Conservation (phyloP, 2,329 filamentous ascomycete genomes). For the Aspergillus luchuensis region DNA sequence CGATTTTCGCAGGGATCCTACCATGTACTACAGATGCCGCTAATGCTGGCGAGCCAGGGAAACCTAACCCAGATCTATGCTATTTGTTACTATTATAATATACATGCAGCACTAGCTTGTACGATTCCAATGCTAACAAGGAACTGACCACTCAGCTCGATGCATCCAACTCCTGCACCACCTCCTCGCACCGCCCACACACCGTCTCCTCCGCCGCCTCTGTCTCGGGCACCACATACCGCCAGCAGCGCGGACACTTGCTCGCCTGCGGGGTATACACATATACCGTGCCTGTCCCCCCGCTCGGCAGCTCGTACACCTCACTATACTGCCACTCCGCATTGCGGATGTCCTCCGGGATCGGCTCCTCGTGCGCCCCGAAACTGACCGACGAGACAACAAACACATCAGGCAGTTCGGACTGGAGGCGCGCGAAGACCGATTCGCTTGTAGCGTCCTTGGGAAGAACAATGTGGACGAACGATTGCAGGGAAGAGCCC, state of each 20-base stretch:
- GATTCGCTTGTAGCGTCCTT: conserved; percentile 17
- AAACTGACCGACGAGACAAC: conserved; percentile 68
- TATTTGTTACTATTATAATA: conserved; percentile 3
- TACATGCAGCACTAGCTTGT: background rate
- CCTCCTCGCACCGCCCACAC: conserved; percentile 72
- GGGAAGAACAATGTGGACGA: conserved; percentile 54
- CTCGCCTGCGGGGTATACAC: conserved; percentile 53
- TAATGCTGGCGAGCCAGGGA: too few relatives aligned
- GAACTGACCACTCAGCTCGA: conserved; percentile 6
- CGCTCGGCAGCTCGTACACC: conserved; percentile 42
- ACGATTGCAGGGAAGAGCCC: conserved; percentile 78
- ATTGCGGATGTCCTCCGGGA: conserved; percentile 29
- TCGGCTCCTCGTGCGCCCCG: conserved; percentile 37
- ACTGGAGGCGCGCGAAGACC: conserved; percentile 32
- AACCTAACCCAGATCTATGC: too few relatives aligned
- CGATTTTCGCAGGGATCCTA: too few relatives aligned
- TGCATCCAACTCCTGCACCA: conserved; percentile 52
- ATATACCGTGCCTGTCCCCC: conserved; percentile 37
- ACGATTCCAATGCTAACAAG: background rate
- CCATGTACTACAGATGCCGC: too few relatives aligned
- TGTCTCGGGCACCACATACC: conserved; percentile 65
- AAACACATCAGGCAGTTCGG: conserved; percentile 65
- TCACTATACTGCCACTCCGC: conserved; percentile 48
- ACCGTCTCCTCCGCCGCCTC: conserved; percentile 59
- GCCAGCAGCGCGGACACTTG: conserved; percentile 91